These are phyloP conservation scores for Suillus subluteus DNA, from an alignment of 768 basidiomycete genomes.

Conservation along the genomic window DNA sequence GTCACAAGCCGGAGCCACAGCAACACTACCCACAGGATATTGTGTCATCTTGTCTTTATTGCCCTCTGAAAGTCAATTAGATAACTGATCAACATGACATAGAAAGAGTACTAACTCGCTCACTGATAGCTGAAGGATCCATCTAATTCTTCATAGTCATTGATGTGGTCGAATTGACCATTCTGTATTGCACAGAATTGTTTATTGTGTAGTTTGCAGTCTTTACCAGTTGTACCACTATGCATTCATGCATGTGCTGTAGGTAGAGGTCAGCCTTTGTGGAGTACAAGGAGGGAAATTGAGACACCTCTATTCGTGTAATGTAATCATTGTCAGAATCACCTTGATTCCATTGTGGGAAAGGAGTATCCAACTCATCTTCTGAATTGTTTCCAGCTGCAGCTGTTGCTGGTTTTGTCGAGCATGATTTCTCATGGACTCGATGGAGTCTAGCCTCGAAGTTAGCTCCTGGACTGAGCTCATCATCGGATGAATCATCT, in stretches of 20 bases:
- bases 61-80: constrained; percentile 20
- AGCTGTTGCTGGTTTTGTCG: constrained; percentile 9
- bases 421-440: constrained; percentile 31
- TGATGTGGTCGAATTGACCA: constrained; percentile 50
- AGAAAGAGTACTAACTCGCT: constrained; percentile 49
- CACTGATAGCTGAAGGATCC: constrained; percentile 32
- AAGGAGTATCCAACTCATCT: constrained; percentile 29
- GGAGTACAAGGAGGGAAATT: not conserved
- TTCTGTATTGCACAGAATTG: constrained; percentile 63
- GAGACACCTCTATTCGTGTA: constrained; percentile 54
- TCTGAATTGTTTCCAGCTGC: constrained; percentile 32
- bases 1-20: no score
- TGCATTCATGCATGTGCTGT: constrained; percentile 72
- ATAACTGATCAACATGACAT: not conserved
- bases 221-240: constrained; percentile 47
- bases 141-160: constrained; percentile 30
- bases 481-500: constrained; percentile 40
- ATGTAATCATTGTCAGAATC: constrained; percentile 64
- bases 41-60: constrained; percentile 57
- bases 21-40: no score
- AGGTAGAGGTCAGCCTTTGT: constrained; percentile 7
- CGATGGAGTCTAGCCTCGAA: constrained; percentile 42
- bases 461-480: constrained; percentile 33
- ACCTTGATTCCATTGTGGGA: constrained; percentile 40
- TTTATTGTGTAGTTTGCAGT: constrained; percentile 55